Base-by-base conservation (phyloP, 441 rosid species). In the Euphorbia celastroides region DNA sequence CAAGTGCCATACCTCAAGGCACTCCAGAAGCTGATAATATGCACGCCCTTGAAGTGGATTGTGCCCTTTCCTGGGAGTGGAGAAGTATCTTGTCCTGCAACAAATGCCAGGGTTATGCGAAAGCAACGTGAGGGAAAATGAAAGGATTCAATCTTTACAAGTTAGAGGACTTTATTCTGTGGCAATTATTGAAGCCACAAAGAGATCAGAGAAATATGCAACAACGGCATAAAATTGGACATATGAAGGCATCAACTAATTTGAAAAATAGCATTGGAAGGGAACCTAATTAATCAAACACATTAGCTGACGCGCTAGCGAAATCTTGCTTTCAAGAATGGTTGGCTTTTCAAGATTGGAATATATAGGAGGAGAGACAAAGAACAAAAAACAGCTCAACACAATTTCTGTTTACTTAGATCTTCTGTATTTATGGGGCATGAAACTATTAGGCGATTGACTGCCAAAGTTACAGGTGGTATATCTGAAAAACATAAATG, bases 21-120 rank as follows among this genome's bases (percentile, higher is more conserved):
- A 94, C 65, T 92, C 99, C 59, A 92, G 83, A 56, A 94, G 94
- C 73, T 89, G 99, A 80, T 94, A 92, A 73, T 94, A 94, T 69
- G 99, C 97, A 73, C 99, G 81, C 62, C 98, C 99, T 79, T 94
- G 98, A 60, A 94, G 97, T 51, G 98, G 99, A 82, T 88, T 94
- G 74, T 92, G 99, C 73, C 99, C 99, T 84, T 94, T 84, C 84
- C 93, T 81, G 3, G 97, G 97, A 13, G 85, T 72, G 22, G 99
- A 89, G 82, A 94, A 94, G 83, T 94, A 92, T 59, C 98, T 81
- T 2, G 98, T 94, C 99, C 99, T 92, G 60, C 72, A 76, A 46
- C 60, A 69, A 56, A 65, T 23, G 46, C 60, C 20, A 62, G 34
- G 23, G 34, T 19, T 51, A 65, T 23, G 46, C 60, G n/a, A 62